Conservation (phyloP, 768 basidiomycete genomes). For the Mycena vitilis region DNA sequence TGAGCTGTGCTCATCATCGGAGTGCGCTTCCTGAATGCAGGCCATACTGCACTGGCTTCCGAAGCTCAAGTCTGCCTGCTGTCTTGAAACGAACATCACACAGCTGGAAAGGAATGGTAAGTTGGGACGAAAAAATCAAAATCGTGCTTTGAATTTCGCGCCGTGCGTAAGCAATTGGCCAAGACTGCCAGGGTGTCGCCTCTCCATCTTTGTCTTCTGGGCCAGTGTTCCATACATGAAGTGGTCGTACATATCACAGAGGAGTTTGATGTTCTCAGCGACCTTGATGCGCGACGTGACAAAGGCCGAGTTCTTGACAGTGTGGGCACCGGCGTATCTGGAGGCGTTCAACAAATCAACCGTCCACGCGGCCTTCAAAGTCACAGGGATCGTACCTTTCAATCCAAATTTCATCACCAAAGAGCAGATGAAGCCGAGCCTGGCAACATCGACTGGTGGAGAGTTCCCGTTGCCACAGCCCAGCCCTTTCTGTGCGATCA, state of each 20-base stretch:
- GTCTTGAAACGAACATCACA: conserved; percentile 3
- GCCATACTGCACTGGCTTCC: conserved; percentile 22
- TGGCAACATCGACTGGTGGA: too few species aligned
- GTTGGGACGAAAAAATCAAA: not conserved
- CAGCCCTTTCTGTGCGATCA: too few species aligned
- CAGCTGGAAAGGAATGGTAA: not conserved
- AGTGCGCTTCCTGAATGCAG: conserved; percentile 15
- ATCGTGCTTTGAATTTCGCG: conserved; percentile 11
- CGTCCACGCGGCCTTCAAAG: too few species aligned
- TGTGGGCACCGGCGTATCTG: too few species aligned
- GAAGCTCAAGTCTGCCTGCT: not conserved
- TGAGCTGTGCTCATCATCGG: conserved; percentile 15
- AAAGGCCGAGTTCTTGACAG: too few species aligned
- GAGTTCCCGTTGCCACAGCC: too few species aligned
- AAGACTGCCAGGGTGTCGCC: conserved; percentile 18
- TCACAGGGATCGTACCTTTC: too few species aligned
- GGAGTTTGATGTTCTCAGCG: conserved; percentile 1
- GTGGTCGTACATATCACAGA: conserved; percentile 30
- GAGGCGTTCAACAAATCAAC: too few species aligned
- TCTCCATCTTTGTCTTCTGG: conserved; percentile 22
- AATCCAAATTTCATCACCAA: too few species aligned
- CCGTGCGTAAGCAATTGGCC: not conserved
- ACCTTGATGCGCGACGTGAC: not conserved
- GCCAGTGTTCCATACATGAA: conserved; percentile 20
- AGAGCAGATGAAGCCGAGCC: too few species aligned